A percentile compares a stretch with the other conserved stretches of the same genome.
phyloP scores from a whole-genome alignment of 2,329 filamentous ascomycete genomes.

The Colletotrichum sp. region DNA sequence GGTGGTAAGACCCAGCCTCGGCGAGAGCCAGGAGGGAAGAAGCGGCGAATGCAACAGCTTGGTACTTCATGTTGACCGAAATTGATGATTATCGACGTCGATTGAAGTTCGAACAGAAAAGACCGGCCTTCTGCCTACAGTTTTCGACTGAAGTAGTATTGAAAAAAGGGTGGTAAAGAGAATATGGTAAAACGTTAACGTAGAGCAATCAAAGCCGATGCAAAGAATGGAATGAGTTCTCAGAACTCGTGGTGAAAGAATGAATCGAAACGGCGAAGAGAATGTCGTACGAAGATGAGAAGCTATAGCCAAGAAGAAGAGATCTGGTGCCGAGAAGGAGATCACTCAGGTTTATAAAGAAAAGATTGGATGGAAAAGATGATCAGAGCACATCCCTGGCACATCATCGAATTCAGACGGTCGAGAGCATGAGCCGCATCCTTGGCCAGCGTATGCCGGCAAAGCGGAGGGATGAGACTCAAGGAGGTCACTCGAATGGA shows the following conservation, averaged over 20 bases:
- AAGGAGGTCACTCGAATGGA: not conserved
- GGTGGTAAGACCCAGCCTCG: not conserved
- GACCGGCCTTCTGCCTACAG: slow-evolving; percentile 11
- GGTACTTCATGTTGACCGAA: slow-evolving; percentile 23
- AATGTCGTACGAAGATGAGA: slow-evolving; percentile 10
- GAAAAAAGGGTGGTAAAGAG: not conserved
- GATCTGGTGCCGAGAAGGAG: not conserved
- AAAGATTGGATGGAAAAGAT: not conserved
- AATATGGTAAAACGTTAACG: not conserved
- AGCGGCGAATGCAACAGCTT: slow-evolving; percentile 11
- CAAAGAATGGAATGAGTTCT: slow-evolving; percentile 27
- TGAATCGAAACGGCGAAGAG: slow-evolving; percentile 17
- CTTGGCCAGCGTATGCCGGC: not conserved
- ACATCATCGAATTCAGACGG: slow-evolving; percentile 7
- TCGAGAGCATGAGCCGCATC: not conserved
- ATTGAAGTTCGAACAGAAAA: slow-evolving; percentile 1
- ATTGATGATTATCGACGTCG: not conserved
- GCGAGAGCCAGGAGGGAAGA: slow-evolving; percentile 17
- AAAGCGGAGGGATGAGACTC: not conserved
- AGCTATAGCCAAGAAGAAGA: slow-evolving; percentile 3
- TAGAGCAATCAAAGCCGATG: not conserved
- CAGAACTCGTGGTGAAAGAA: slow-evolving; percentile 22
- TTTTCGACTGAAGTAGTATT: not conserved
- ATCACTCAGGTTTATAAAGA: slow-evolving; percentile 13
- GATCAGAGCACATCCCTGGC: slow-evolving; percentile 3